Base-by-base conservation (phyloP, 352 stramenopile species). In the Phytophthora idaei region DNA sequence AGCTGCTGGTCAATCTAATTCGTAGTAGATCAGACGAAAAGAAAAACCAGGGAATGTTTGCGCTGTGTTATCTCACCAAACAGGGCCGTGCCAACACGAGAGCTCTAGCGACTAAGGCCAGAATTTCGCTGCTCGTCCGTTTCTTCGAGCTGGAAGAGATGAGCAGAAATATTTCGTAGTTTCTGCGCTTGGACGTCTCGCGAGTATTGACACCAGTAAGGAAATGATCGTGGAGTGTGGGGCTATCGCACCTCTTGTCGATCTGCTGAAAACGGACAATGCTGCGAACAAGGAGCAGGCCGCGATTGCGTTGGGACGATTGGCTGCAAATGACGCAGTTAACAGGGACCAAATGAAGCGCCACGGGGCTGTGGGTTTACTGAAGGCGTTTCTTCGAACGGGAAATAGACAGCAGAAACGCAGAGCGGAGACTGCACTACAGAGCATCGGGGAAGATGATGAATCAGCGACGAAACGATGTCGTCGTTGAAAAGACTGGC, bases 91-190 rank as follows among this genome's bases (percentile, higher is more conserved):
- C 36, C 4, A n/a, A 51, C 25, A 29, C 53, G 7, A 49, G 15
- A 49, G 53, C 14, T 41, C 2, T 50, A 29, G 53, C 53, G 5
- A 60, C 25, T 50, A 29, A 17, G 37, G n/a, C 36, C 12, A 31
- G 8, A 25, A 55, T 63, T 29, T 54, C 56, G 14, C 41, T 41
- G n/a, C 7, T 63, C 2, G 39, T 41, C 45, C 56, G 3, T 48
- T 55, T 55, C 56, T 63, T 49, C 32, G 45, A 2, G 1, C n/a
- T 31, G 45, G 32, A 17, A 34, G 0, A 5, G 32, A 49, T 21
- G 44, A 63, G 32, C 45, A 63, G 31, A 55, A 62, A 11, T 21
- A 55, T 55, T 55, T 63, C 17, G 44, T 63, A 36, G 44, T 9
- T 4, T 31, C 17, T 17, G 56, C 45, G 5, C 25, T 63, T n/a